Evolutionary conservation across 208 protist genomes (phyloP).

Genomic region (Trypanosoma lewisi): DNA sequence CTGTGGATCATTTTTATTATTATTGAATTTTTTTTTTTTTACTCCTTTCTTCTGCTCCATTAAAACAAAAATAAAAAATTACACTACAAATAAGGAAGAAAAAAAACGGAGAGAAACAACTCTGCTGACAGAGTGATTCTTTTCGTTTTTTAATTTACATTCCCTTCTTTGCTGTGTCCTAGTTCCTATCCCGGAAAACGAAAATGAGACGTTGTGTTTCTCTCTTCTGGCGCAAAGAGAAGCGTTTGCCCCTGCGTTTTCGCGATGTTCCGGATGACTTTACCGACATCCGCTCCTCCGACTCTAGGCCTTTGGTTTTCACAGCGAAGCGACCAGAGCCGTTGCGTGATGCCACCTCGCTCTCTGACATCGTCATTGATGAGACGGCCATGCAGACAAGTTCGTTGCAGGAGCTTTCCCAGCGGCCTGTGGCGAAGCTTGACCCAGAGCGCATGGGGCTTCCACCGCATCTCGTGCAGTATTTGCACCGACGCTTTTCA

Average conservation of each 20-base stretch:
- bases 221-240: slow-evolving; percentile 61
- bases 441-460: slow-evolving; percentile 83
- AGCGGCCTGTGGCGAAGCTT: slow-evolving; percentile 60
- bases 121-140: too few relatives aligned
- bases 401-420: slow-evolving; percentile 26
- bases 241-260: slow-evolving; percentile 70
- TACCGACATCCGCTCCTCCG: slow-evolving; percentile 63
- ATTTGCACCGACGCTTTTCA: slow-evolving; percentile 49
- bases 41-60: too few relatives aligned
- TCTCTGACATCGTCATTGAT: slow-evolving; percentile 68
- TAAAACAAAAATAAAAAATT: too few relatives aligned
- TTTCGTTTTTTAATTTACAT: too few relatives aligned
- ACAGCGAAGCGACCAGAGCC: slow-evolving; percentile 65
- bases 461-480: slow-evolving; percentile 62
- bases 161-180: too few relatives aligned
- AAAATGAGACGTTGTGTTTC: slow-evolving; percentile 25
- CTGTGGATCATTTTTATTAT: too few relatives aligned
- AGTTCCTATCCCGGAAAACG: slow-evolving; percentile 16
- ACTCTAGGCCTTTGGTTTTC: slow-evolving; percentile 77
- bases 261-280: slow-evolving; percentile 83
- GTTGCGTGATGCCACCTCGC: slow-evolving; percentile 49
- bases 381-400: slow-evolving; percentile 22
- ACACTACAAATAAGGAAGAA: too few relatives aligned
- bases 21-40: too few relatives aligned
- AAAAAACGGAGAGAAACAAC: too few relatives aligned